Base-by-base conservation (phyloP, 164 flowering plant genomes). In the Nymphaea colorata region DNA sequence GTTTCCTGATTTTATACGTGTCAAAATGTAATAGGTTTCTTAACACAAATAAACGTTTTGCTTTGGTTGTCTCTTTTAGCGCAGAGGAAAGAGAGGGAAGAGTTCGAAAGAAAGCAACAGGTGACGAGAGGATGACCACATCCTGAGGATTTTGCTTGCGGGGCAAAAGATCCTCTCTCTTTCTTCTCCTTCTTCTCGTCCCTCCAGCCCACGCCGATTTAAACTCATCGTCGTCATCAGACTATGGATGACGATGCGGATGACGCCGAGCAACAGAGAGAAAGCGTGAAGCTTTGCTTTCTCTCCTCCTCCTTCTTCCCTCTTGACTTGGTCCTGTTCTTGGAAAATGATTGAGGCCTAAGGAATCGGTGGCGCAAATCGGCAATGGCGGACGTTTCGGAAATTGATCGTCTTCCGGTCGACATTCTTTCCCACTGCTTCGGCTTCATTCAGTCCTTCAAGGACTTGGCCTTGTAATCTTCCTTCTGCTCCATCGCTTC, bases 391-490 rank as follows among this genome's bases (percentile, higher is more conserved):
- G 74, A 71, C 67, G 90, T 82, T 59, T 76, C 82, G 0, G 81
- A 81, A 60, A 87, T 89, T 62, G 96, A 87, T 43, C 80, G 83
- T 36, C 80, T 89, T 18, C 92, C 87, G 0, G 78, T 79, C 6
- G 96, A 89, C 79, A 69, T 89, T 17, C 78, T 89, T 43, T 78
- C 93, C 66, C 85, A 86, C 65, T 85, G 87, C 44, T 82, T 89
- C 70, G 44, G 68, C 62, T 55, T 81, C 71, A 53, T 82, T 66
- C 66, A 82, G 70, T 87, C 92, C 55, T 86, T 86, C 81, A 67
- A 85, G 55, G 88, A 87, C 76, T 85, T 87, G 73, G 96, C 96
- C 5, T 87, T 80, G 93, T 89, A 68, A 25, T 47, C 3, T 47
- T 47, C 55, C 12, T 47, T 15, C 43, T 42, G 15, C 11, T 11